These are phyloP conservation scores for Plasmodium vivax DNA, from an alignment of 169 alveolate genomes.

Conservation along the genomic window DNA sequence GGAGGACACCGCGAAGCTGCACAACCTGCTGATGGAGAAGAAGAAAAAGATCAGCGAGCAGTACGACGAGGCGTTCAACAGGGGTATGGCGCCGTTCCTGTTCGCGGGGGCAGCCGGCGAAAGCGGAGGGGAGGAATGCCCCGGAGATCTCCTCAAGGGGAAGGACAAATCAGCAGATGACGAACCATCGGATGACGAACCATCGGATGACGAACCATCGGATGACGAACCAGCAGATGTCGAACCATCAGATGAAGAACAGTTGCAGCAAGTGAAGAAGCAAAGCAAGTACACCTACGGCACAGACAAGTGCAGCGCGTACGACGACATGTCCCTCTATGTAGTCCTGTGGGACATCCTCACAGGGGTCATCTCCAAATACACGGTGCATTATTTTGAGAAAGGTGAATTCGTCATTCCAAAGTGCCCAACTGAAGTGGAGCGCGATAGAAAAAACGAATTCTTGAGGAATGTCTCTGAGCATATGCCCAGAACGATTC, in stretches of 20 bases:
- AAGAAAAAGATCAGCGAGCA: constrained; percentile 41
- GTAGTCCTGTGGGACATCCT: constrained; percentile 70
- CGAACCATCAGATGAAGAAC: no score
- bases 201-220: no score
- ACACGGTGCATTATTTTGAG: constrained; percentile 34
- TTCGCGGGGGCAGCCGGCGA: not conserved
- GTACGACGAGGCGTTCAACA: constrained; percentile 12
- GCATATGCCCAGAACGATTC: constrained; percentile 34
- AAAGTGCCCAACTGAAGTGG: constrained; percentile 38
- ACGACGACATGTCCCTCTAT: constrained; percentile 58
- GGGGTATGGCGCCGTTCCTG: not conserved
- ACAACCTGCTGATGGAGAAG: constrained; percentile 18
- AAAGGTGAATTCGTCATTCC: constrained; percentile 24
- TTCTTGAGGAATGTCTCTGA: constrained; percentile 49
- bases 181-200: no score
- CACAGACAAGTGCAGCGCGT: not conserved
- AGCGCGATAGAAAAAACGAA: constrained; percentile 55
- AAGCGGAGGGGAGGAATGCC: not conserved
- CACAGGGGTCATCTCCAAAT: constrained; percentile 42
- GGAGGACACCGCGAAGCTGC: not conserved
- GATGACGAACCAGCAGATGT: no score
- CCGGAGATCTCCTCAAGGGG: not conserved
- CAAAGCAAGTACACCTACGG: constrained; percentile 32
- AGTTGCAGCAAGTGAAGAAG: not conserved
- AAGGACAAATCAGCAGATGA: not conserved